Conservation (phyloP, 2,329 filamentous ascomycete species). For the Pleoardoris graminearum region DNA sequence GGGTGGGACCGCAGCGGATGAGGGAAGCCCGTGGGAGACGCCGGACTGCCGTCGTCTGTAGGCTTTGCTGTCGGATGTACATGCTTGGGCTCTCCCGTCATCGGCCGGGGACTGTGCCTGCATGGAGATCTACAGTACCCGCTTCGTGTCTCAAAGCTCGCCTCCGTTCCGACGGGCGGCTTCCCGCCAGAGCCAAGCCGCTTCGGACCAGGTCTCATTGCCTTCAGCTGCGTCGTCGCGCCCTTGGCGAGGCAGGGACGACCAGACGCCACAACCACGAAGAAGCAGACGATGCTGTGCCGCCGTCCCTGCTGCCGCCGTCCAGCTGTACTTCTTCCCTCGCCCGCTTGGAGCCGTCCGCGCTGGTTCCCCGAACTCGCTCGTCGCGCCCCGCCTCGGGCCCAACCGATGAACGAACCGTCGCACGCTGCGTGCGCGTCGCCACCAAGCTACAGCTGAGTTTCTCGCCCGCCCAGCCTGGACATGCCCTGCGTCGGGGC, state of each 20-base stretch:
- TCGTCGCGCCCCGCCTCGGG: constrained; percentile 12
- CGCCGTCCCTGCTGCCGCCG: neutral
- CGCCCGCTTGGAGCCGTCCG: neutral
- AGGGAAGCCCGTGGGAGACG: too few species aligned
- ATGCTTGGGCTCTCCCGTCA: too few species aligned
- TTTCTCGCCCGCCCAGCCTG: neutral
- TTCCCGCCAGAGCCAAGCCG: neutral
- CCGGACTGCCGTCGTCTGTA: too few species aligned
- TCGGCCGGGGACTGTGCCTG: too few species aligned
- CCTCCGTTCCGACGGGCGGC: neutral
- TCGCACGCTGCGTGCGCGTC: constrained; percentile 25
- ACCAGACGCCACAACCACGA: constrained; percentile 7
- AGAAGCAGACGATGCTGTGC: constrained; percentile 8
- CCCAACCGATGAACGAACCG: constrained; percentile 32
- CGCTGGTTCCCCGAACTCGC: neutral
- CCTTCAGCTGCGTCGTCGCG: neutral
- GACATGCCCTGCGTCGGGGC: constrained; percentile 29
- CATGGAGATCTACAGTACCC: too few species aligned
- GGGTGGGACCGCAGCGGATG: too few species aligned
- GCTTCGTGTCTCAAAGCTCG: neutral
- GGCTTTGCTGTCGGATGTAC: too few species aligned
- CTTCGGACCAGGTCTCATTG: neutral
- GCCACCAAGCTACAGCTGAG: constrained; percentile 28
- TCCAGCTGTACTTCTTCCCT: neutral
- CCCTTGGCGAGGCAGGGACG: neutral